Conservation (phyloP, 805 yeast species). For the Allodekkera sacchari region DNA sequence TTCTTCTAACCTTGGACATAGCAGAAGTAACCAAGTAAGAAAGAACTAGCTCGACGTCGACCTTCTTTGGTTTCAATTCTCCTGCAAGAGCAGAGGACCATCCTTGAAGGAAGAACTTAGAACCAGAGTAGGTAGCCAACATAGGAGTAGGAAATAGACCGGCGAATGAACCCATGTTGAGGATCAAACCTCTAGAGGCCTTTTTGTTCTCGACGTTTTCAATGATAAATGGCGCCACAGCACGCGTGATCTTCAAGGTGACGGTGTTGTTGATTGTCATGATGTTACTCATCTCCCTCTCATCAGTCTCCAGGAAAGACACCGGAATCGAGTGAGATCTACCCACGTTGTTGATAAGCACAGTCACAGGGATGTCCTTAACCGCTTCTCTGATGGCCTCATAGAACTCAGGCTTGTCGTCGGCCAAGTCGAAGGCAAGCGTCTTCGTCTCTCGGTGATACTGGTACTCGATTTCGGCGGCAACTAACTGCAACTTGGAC, state of each 20-base stretch:
- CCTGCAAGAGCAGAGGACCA: slow-evolving; percentile 90
- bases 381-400: slow-evolving; percentile 37
- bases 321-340: slow-evolving; percentile 93
- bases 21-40: slow-evolving; percentile 91
- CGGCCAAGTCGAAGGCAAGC: slow-evolving; percentile 72
- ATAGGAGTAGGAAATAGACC: slow-evolving; percentile 90
- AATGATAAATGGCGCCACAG: slow-evolving; percentile 64
- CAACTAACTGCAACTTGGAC: slow-evolving; percentile 60
- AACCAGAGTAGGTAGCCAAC: slow-evolving; percentile 90
- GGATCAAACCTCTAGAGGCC: slow-evolving; percentile 55
- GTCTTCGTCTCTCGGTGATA: slow-evolving; percentile 55
- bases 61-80: slow-evolving; percentile 57
- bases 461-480: slow-evolving; percentile 52
- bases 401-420: slow-evolving; percentile 53
- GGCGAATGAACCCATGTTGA: slow-evolving; percentile 96
- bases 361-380: slow-evolving; percentile 51
- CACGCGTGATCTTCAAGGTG: slow-evolving; percentile 75
- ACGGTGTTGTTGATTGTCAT: slow-evolving; percentile 80
- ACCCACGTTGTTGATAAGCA: slow-evolving; percentile 89
- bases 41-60: slow-evolving; percentile 80
- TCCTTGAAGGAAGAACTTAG: slow-evolving; percentile 87
- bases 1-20: slow-evolving; percentile 85
- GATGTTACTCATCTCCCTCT: slow-evolving; percentile 67
- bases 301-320: slow-evolving; percentile 76
- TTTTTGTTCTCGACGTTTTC: slow-evolving; percentile 38